A percentile compares a stretch with the other conserved stretches of the same genome.
Evolutionary conservation across 306 rosid genomes (phyloP).

Genomic region (Boehmeria nivea): DNA sequence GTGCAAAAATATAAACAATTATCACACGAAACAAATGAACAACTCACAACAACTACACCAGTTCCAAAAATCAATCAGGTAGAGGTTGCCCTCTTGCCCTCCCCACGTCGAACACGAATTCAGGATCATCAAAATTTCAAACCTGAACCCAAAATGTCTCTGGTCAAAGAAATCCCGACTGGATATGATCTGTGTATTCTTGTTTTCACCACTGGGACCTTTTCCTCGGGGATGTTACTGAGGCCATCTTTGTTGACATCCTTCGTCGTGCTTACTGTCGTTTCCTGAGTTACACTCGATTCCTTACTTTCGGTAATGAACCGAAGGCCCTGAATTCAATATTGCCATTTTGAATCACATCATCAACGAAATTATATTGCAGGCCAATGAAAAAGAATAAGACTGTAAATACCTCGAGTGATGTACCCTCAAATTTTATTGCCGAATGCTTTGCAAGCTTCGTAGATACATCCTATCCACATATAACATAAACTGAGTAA

Average conservation of each 20-base stretch:
- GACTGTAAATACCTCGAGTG: constrained; percentile 34
- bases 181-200: constrained; percentile 48
- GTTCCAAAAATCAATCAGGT: constrained; percentile 13
- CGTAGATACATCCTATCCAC: constrained; percentile 30
- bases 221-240: constrained; percentile 13
- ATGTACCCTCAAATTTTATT: constrained; percentile 27
- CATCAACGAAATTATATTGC: neutral
- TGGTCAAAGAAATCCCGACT: constrained; percentile 34
- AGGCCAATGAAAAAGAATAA: neutral
- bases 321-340: constrained; percentile 42
- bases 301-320: constrained; percentile 39
- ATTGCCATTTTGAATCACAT: neutral
- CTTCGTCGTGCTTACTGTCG: neutral
- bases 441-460: constrained; percentile 26
- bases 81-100: neutral
- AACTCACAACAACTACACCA: neutral
- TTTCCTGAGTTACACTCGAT: constrained; percentile 2
- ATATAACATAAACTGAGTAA: neutral
- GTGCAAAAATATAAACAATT: neutral
- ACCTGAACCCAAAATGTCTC: constrained; percentile 19
- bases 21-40: neutral
- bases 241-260: constrained; percentile 6
- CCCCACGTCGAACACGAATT: neutral
- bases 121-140: neutral
- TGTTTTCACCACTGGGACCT: constrained; percentile 14